Base-by-base conservation (phyloP, 345 rosid genomes). In the Dipteronia sinensis region DNA sequence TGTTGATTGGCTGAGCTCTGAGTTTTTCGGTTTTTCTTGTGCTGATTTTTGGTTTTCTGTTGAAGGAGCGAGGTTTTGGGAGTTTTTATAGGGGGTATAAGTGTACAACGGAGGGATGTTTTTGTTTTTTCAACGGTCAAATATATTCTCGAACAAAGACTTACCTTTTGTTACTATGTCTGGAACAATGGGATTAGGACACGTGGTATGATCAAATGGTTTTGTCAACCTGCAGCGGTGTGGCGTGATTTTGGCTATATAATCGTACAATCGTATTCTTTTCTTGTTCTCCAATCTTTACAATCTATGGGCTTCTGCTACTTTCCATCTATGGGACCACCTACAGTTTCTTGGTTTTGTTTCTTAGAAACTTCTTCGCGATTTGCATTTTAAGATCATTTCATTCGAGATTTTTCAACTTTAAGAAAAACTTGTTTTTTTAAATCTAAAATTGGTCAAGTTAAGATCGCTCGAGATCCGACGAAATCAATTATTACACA, bases 111-210 rank as follows among this genome's bases (percentile, higher is more conserved):
- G 11, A 47, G 5, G 31, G 20, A 20, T 7, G 53, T 34, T 65
- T 49, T 31, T n/a, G 70, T 44, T 25, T 29, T 65, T 75, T 66
- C 78, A 66, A 75, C 22, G 78, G 72, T 75, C 71, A 65, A 73
- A 2, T 12, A 12, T 0, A 4, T 53, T 20, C 55, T 66, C 10
- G 72, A 66, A 9, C 34, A 0, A 34, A 0, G 77, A 63, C 69
- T 19, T 46, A n/a, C 11, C 11, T 38, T 38, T 38, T 38, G 27
- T 27, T 27, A 1, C 1, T 27, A 1, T 27, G 27, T 38, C 10
- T 12, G 51, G 55, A 3, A 19, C 58, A 53, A 15, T 16, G 58
- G 16, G 17, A 53, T 53, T 16, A 53, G 58, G 58, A 53, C n/a
- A 53, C 58, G 19, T 16, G 58, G 58, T 16, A 7, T 5, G 7